phyloP scores from a whole-genome alignment of 495 filamentous ascomycete species.

The Aspergillus coremiiformis region DNA sequence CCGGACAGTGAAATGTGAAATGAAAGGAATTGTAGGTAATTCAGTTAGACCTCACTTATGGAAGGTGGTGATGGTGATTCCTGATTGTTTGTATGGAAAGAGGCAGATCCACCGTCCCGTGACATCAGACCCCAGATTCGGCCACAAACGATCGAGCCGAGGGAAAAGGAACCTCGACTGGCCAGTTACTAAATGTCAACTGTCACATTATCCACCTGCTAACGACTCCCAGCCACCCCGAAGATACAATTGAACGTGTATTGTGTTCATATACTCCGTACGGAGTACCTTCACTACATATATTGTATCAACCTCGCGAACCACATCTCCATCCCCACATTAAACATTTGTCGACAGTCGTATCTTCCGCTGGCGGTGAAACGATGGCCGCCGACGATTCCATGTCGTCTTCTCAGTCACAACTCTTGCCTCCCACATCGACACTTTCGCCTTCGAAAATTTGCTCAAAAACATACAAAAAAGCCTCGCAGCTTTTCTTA shows the following conservation, averaged over 20 bases:
- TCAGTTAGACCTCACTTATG: not conserved
- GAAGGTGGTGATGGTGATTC: not conserved
- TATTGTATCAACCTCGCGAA: not conserved
- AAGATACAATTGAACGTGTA: not conserved
- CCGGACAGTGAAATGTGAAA: not conserved
- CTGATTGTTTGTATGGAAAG: not conserved
- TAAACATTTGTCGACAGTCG: not conserved
- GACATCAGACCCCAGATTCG: constrained; percentile 11
- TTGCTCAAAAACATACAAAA: constrained; percentile 60
- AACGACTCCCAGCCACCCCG: constrained; percentile 5
- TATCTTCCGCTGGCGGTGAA: constrained; percentile 15
- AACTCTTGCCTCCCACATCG: constrained; percentile 43
- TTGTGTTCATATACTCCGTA: not conserved
- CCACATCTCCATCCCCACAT: not conserved
- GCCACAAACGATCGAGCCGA: constrained; percentile 7
- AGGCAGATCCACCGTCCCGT: constrained; percentile 2
- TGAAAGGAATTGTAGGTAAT: not conserved
- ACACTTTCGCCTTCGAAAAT: constrained; percentile 57
- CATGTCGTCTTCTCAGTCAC: constrained; percentile 36
- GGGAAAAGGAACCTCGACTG: constrained; percentile 7
- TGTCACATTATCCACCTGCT: constrained; percentile 2
- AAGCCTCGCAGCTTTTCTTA: constrained; percentile 83
- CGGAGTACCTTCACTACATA: not conserved
- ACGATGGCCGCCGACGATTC: constrained; percentile 32
- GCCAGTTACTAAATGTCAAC: not conserved